These are phyloP conservation scores for Tetramitus jugosus DNA, from an alignment of 208 protist species.

Conservation along the genomic window DNA sequence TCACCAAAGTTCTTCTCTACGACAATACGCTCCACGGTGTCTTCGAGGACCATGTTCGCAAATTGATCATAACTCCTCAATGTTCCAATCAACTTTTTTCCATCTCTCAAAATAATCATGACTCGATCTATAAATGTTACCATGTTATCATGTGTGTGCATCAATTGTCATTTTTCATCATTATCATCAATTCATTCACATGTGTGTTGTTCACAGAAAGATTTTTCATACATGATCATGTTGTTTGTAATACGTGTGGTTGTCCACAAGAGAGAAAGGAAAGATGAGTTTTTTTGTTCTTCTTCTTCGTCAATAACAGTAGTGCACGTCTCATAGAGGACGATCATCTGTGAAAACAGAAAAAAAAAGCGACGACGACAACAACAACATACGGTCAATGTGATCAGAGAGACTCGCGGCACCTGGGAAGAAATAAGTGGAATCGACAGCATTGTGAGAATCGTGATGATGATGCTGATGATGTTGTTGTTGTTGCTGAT, in stretches of 20 bases:
- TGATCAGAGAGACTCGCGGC: conserved; percentile 19
- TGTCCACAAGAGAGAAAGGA: too few relatives aligned
- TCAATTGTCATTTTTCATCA: too few relatives aligned
- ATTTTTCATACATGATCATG: too few relatives aligned
- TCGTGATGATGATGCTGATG: background rate
- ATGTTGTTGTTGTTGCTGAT: background rate
- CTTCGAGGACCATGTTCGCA: conserved; percentile 26
- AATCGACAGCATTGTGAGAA: background rate
- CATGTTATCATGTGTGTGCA: too few relatives aligned
- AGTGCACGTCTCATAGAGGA: background rate
- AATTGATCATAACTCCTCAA: conserved; percentile 28
- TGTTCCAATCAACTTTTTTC: conserved; percentile 26
- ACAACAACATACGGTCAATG: conserved; percentile 11
- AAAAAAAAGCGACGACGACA: background rate
- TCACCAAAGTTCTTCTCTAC: conserved; percentile 19
- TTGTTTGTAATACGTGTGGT: too few relatives aligned
- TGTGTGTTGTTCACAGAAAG: too few relatives aligned
- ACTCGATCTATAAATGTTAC: conserved; percentile 28
- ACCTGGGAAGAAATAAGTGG: conserved; percentile 14
- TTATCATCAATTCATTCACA: too few relatives aligned
- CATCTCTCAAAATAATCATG: conserved; percentile 22
- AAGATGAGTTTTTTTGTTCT: too few relatives aligned
- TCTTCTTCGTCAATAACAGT: too few relatives aligned
- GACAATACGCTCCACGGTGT: conserved; percentile 15
- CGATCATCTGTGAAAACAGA: background rate